Percentiles rank a stretch among this genome's conserved stretches.
Conservation (phyloP, 768 basidiomycete genomes). For the Suillus luteus region DNA sequence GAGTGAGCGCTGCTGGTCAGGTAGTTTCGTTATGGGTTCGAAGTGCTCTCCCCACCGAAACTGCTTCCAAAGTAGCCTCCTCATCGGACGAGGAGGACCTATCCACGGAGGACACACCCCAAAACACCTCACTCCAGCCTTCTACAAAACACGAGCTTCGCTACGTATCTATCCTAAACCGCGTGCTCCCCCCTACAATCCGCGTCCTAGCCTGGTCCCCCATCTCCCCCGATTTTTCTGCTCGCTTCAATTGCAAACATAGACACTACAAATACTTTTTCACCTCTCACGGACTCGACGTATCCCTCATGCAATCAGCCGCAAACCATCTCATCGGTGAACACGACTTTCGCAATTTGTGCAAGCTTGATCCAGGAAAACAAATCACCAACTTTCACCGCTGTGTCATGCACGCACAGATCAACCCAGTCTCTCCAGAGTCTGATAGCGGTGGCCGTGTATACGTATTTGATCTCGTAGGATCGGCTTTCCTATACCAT, state of each 20-base stretch:
- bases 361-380: slow-evolving; percentile 90
- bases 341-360: slow-evolving; percentile 95
- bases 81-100: background rate
- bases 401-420: slow-evolving; percentile 64
- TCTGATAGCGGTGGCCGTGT: slow-evolving; percentile 21
- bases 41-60: slow-evolving; percentile 50
- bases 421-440: slow-evolving; percentile 45
- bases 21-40: slow-evolving; percentile 91
- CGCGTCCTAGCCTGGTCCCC: slow-evolving; percentile 89
- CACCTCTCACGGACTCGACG: slow-evolving; percentile 62
- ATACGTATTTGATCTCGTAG: slow-evolving; percentile 82
- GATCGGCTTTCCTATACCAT: slow-evolving; percentile 91
- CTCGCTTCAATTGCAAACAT: slow-evolving; percentile 82
- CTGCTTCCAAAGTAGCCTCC: background rate
- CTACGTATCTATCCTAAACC: background rate
- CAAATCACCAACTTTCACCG: slow-evolving; percentile 83
- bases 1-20: slow-evolving; percentile 93
- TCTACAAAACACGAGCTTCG: background rate
- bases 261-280: slow-evolving; percentile 98
- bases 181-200: background rate
- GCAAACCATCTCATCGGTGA: slow-evolving; percentile 75
- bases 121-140: background rate
- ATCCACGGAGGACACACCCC: background rate
- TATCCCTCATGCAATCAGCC: slow-evolving; percentile 74
- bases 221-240: slow-evolving; percentile 71